These are phyloP conservation scores for Alternaria panax DNA, from an alignment of 2,329 filamentous ascomycete species.

Conservation along the genomic window DNA sequence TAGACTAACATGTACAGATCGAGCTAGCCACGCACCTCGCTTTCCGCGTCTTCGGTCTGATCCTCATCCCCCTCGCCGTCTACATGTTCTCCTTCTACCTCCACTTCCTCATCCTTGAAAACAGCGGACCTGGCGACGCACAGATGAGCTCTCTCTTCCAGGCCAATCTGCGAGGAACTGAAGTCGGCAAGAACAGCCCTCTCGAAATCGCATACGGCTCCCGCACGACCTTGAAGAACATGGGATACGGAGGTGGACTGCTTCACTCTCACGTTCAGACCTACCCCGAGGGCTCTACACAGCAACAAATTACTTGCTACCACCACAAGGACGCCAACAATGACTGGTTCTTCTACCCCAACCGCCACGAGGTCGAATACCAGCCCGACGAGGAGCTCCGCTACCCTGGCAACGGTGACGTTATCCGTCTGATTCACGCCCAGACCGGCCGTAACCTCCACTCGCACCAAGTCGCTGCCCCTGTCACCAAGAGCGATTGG, in stretches of 20 bases:
- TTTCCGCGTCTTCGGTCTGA: conserved; percentile 84
- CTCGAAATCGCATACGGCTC: conserved; percentile 91
- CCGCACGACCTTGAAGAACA: conserved; percentile 93
- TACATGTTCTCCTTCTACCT: conserved; percentile 96
- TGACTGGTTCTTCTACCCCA: conserved; percentile 99
- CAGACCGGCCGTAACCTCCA: conserved; percentile 97
- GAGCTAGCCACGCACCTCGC: conserved; percentile 78
- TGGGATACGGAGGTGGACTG: conserved; percentile 97
- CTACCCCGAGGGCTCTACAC: conserved; percentile 88
- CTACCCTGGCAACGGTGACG: conserved; percentile 78
- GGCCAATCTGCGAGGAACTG: conserved; percentile 90
- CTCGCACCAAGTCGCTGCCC: conserved; percentile 88
- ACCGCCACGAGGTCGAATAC: conserved; percentile 77
- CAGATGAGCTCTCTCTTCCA: conserved; percentile 99
- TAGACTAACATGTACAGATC: conserved; percentile 53
- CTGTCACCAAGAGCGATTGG: conserved; percentile 84
- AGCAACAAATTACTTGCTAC: conserved; percentile 99
- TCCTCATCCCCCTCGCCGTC: conserved; percentile 85
- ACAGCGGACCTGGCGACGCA: conserved; percentile 94
- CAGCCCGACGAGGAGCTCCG: conserved; percentile 72
- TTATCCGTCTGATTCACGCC: conserved; percentile 87
- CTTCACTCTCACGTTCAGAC: conserved; percentile 97
- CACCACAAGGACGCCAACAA: conserved; percentile 99
- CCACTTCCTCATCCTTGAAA: conserved; percentile 92
- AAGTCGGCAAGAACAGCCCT: conserved; percentile 93